Base-by-base conservation (phyloP, 164 flowering plant species). In the Macadamia integrifolia region DNA sequence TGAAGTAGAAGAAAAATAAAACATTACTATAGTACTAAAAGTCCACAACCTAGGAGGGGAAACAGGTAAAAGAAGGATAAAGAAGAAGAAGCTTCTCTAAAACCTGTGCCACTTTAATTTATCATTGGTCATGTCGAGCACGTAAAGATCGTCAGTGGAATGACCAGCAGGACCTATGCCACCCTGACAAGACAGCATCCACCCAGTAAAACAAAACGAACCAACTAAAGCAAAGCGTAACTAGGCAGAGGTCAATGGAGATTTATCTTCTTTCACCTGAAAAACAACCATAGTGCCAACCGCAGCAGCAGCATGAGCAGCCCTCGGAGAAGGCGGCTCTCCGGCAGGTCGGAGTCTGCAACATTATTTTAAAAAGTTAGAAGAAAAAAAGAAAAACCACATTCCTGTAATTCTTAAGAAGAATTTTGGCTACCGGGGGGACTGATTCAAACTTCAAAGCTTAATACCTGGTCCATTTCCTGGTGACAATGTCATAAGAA, bases 151-250 rank as follows among this genome's bases (percentile, higher is more conserved):
- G 76, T 95, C 99, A 0, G 98, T 95, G 9, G 99, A 95, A 80
- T 92, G 99, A 75, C 99, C 99, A 63, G 99, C 94, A 46, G 99
- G 98, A 80, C 99, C 99, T 66, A 95, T 92, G 40, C 99, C 99
- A 62, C 99, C 99, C 99, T 95, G 81, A 23, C 18, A 78, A 76
- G n/a, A 71, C 28, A 74, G 14, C 76, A 81, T 52, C 23, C 31
- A 72, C 18, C 49, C 30, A 13, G 29, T 28, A 13, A 65, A 32
- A 28, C 44, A 63, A 49, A 66, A 44, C 12, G 60, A 23, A 23
- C 23, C 6, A 65, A 42, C 6, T 43, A 61, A 61, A 31, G 55
- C 61, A 46, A 17, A 23, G 12, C 52, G 48, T 7, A 53, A 50
- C 35, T n/a, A 18, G 17, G 30, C 5, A 35, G 3, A 44, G 60